Base-by-base conservation (phyloP, 2,329 filamentous ascomycete species). In the Corniculantispora saksenae region DNA sequence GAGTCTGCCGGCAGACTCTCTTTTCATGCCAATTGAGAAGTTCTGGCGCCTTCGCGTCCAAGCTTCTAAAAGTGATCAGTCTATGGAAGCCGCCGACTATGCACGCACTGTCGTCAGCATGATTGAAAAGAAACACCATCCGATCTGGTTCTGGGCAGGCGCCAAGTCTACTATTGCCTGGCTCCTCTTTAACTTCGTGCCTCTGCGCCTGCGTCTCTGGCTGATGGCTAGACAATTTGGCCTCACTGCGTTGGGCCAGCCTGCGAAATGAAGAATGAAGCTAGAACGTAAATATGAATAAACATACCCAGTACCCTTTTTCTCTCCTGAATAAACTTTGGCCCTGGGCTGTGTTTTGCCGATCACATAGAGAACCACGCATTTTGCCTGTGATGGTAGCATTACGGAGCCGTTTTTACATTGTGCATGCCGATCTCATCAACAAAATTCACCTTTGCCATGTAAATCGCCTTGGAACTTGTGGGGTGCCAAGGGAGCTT, bases 121-220 rank as follows among this genome's bases (percentile, higher is more conserved):
- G 51, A 65, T 70, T 9, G 38, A 65, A n/a, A 62, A 27, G 13
- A 68, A 63, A 38, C 67, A 65, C 15, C 63, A 54, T n/a, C 67
- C 67, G 6, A 25, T 64, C 25, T 62, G 66, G 66, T 68, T 69
- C 48, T 70, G 68, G 68, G 58, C 61, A 23, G 69, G 67, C 25
- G 62, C 55, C n/a, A 66, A 58, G 23, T 19, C 54, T 3, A 48
- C 55, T 4, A 3, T 64, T 27, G 62, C 73, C 6, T 66, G 74
- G 9, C 74, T 75, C n/a, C 57, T 70, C 0, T 68, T 68, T 29
- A 65, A 60, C 13, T 47, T 72, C 21, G 55, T 68, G 2, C 66
- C 69, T 1, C 38, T 57, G 1, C 56, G 65, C 12, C 17, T 56
- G 48, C 60, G 65, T 12, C 27, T 66, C 15, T 54, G 29, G 17